phyloP scores from a whole-genome alignment of 164 flowering plant species.

The Vitis rupestris region DNA sequence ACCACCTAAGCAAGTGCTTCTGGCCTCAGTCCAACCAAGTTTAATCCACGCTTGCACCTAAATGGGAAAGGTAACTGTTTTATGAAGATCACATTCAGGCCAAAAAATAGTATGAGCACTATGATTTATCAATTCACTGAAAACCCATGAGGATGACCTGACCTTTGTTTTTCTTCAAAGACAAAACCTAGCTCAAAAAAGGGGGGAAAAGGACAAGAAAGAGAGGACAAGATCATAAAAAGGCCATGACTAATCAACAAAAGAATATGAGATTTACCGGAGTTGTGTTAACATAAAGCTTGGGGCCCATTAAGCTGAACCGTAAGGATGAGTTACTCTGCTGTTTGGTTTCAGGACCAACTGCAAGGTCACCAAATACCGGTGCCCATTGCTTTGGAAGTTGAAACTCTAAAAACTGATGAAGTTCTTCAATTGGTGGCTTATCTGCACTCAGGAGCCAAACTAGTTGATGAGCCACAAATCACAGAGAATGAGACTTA shows the following conservation, averaged over 20 bases:
- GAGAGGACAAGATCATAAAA: not conserved
- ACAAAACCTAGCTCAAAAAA: not conserved
- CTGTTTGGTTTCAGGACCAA: constrained; percentile 26
- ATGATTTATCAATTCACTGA: not conserved
- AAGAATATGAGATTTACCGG: constrained; percentile 17
- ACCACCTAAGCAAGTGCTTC: no score
- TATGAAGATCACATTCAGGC: no score
- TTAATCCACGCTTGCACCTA: not conserved
- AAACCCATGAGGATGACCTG: not conserved
- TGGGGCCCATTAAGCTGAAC: constrained; percentile 40
- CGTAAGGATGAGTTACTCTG: constrained; percentile 26
- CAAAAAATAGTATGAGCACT: not conserved
- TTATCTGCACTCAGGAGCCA: constrained; percentile 25
- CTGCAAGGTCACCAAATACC: constrained; percentile 29
- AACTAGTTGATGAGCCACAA: no score
- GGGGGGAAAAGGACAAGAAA: not conserved
- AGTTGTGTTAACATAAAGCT: constrained; percentile 33
- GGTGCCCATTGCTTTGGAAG: constrained; percentile 46
- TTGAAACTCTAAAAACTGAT: constrained; percentile 38
- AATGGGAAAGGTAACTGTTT: not conserved
- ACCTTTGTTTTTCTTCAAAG: not conserved
- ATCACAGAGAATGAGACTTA: no score
- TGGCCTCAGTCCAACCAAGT: not conserved
- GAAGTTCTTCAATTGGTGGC: constrained; percentile 37
- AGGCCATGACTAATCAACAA: not conserved